phyloP scores from a whole-genome alignment of 495 filamentous ascomycete genomes.

The Antarctomyces pellizariae region DNA sequence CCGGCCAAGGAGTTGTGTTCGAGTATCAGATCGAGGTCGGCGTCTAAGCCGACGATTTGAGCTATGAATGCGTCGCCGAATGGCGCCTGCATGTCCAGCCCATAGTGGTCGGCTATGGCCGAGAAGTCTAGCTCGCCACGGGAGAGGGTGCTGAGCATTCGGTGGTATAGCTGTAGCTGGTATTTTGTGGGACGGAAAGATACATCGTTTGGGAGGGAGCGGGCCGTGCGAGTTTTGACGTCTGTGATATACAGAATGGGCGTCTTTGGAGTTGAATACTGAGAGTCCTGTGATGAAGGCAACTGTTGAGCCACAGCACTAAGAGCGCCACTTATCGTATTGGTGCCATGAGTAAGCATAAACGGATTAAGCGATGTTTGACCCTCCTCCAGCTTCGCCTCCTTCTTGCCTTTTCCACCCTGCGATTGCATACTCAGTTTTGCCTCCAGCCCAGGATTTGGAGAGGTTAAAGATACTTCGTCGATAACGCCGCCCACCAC shows the following conservation, averaged over 20 bases:
- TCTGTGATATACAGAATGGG: constrained; percentile 52
- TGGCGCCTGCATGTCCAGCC: constrained; percentile 30
- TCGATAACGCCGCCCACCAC: constrained; percentile 82
- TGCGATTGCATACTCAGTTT: constrained; percentile 17
- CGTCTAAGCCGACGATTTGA: constrained; percentile 47
- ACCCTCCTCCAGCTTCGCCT: constrained; percentile 15
- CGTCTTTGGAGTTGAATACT: constrained; percentile 12
- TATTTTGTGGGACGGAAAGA: constrained; percentile 57
- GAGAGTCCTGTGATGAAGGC: too few species aligned
- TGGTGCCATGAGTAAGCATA: constrained; percentile 5
- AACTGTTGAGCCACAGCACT: background rate
- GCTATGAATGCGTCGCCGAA: constrained; percentile 68
- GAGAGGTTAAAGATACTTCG: constrained; percentile 55
- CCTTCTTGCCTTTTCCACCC: constrained; percentile 6
- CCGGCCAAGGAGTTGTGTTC: constrained; percentile 30
- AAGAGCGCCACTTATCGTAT: constrained; percentile 2
- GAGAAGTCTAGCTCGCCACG: constrained; percentile 43
- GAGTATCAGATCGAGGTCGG: constrained; percentile 32
- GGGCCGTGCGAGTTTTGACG: constrained; percentile 55
- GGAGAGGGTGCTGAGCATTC: constrained; percentile 56
- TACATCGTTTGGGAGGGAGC: constrained; percentile 35
- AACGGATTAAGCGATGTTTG: constrained; percentile 23
- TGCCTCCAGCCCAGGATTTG: constrained; percentile 43
- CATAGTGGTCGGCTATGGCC: constrained; percentile 42
- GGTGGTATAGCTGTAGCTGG: constrained; percentile 80